These are phyloP conservation scores for Trifolium subterraneum DNA, from an alignment of 306 rosid genomes.

Conservation along the genomic window DNA sequence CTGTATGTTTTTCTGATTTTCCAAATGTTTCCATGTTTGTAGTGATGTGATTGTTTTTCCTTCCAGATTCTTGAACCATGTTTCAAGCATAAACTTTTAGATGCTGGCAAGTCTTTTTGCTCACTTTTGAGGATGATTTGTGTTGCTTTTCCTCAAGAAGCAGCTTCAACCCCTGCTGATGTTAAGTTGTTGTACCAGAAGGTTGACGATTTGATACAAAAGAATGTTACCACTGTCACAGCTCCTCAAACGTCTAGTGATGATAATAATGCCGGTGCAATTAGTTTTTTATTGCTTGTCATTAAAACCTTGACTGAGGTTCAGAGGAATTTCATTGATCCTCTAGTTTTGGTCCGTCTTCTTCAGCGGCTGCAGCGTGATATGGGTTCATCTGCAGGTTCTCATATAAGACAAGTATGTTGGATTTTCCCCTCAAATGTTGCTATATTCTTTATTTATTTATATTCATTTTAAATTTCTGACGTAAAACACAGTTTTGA, in stretches of 20 bases:
- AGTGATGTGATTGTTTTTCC: slow-evolving; percentile 39
- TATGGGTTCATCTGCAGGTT: slow-evolving; percentile 86
- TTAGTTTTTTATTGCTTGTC: slow-evolving; percentile 88
- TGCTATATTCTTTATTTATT: background rate
- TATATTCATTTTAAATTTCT: background rate
- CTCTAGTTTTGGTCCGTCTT: slow-evolving; percentile 75
- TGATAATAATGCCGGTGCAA: slow-evolving; percentile 77
- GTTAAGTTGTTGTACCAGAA: slow-evolving; percentile 82
- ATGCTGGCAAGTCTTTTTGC: slow-evolving; percentile 94
- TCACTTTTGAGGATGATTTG: slow-evolving; percentile 94
- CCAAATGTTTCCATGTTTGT: slow-evolving; percentile 5
- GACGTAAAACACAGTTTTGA: background rate
- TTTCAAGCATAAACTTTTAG: slow-evolving; percentile 90
- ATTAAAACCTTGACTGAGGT: slow-evolving; percentile 92
- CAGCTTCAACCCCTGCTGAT: slow-evolving; percentile 76
- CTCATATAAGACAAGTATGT: slow-evolving; percentile 91
- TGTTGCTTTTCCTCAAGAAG: slow-evolving; percentile 92
- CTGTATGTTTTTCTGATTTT: slow-evolving; percentile 27
- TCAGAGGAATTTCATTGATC: slow-evolving; percentile 88
- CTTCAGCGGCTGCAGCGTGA: slow-evolving; percentile 96
- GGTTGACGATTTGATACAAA: slow-evolving; percentile 93
- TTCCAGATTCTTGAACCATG: slow-evolving; percentile 97
- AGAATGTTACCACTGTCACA: slow-evolving; percentile 70
- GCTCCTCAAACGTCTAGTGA: slow-evolving; percentile 79
- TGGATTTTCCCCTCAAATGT: slow-evolving; percentile 1